A percentile compares a stretch with the other conserved stretches of the same genome.
Evolutionary conservation across 2,329 filamentous ascomycete genomes (phyloP).

Genomic region (Epichloe hybrida): DNA sequence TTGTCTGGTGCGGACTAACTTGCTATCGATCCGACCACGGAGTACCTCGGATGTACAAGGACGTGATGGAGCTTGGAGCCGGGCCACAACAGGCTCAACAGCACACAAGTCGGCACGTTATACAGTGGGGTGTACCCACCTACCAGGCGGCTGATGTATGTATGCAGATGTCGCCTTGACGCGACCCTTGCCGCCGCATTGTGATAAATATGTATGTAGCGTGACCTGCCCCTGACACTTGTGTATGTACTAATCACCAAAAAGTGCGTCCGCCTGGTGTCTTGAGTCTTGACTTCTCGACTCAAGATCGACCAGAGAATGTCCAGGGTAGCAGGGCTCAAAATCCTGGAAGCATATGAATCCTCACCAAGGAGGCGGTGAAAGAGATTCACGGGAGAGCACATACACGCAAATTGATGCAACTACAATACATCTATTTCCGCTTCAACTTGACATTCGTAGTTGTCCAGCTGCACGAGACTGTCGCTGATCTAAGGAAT

Average conservation of each 20-base stretch:
- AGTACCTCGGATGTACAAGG: too few relatives aligned
- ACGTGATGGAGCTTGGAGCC: too few relatives aligned
- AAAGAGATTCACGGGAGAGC: too few relatives aligned
- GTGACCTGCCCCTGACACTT: neutral
- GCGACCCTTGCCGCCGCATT: neutral
- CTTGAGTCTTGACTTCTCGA: too few relatives aligned
- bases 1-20: neutral
- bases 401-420: neutral
- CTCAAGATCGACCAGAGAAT: neutral
- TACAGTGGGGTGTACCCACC: neutral
- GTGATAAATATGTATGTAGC: neutral
- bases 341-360: too few relatives aligned
- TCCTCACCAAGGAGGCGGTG: too few relatives aligned
- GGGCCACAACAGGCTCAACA: too few relatives aligned
- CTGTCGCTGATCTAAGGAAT: neutral
- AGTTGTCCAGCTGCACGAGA: neutral
- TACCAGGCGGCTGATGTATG: too few relatives aligned
- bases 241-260: neutral
- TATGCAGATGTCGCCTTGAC: neutral
- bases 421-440: constrained; percentile 2
- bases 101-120: too few relatives aligned
- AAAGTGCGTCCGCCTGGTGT: neutral
- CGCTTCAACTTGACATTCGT: constrained; percentile 1
- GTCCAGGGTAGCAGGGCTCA: neutral
- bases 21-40: neutral